phyloP scores from a whole-genome alignment of 2,329 filamentous ascomycete species.

The Aspergillus sergii region DNA sequence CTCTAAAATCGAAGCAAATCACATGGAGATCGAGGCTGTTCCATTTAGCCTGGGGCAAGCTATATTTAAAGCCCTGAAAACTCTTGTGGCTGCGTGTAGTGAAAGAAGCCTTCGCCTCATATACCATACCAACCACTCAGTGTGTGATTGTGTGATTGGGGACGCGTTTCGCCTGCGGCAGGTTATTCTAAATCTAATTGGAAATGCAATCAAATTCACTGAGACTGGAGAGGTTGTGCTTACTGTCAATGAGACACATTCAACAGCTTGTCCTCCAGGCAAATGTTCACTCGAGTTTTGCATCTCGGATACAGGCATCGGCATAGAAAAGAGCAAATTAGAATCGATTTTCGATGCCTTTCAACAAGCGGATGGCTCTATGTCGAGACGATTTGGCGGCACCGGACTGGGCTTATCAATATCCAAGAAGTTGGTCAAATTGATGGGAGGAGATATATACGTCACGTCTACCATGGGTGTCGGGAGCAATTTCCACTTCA shows the following conservation, averaged over 20 bases:
- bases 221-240: conserved; percentile 94
- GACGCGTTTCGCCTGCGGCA: conserved; percentile 95
- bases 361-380: conserved; percentile 96
- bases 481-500: conserved; percentile 95
- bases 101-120: conserved; percentile 91
- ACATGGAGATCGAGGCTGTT: conserved; percentile 98
- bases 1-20: conserved; percentile 83
- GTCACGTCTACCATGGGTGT: conserved; percentile 89
- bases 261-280: conserved; percentile 66
- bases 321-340: conserved; percentile 91
- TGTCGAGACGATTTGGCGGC: conserved; percentile 92
- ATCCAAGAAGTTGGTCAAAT: conserved; percentile 88
- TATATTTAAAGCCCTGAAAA: conserved; percentile 98
- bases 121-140: conserved; percentile 88
- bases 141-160: conserved; percentile 92
- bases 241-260: conserved; percentile 74
- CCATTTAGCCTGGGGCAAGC: conserved; percentile 91
- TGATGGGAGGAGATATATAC: conserved; percentile 97
- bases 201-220: conserved; percentile 98
- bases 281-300: conserved; percentile 96
- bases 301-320: conserved; percentile 93
- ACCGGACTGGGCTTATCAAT: conserved; percentile 93
- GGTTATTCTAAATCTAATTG: conserved; percentile 94
- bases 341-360: conserved; percentile 98
- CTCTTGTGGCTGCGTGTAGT: conserved; percentile 93